phyloP scores from a whole-genome alignment of 345 rosid species.

The Toxicodendron radicans region DNA sequence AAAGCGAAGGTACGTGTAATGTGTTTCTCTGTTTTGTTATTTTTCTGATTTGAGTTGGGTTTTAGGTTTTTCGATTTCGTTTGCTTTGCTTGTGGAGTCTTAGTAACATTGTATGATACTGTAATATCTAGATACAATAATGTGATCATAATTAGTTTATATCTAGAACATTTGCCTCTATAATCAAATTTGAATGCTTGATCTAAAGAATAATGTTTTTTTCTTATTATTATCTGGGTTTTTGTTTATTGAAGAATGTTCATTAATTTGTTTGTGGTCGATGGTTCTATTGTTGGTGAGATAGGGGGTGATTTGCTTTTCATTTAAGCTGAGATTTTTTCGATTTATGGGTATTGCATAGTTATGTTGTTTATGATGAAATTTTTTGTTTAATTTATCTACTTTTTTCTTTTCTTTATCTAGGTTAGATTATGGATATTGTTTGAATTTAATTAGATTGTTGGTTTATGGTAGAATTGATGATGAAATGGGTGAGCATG shows the following conservation, averaged over 20 bases:
- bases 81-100: no score
- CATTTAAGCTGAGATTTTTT: not conserved
- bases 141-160: no score
- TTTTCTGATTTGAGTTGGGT: no score
- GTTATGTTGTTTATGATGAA: not conserved
- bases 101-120: no score
- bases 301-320: not conserved
- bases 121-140: no score
- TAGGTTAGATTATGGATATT: not conserved
- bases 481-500: not conserved
- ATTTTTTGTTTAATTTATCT: not conserved
- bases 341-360: not conserved
- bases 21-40: no score
- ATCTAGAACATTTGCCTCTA: no score
- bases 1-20: no score
- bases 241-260: not conserved
- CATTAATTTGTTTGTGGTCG: not conserved
- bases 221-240: not conserved
- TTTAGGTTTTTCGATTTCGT: no score
- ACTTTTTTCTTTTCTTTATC: not conserved
- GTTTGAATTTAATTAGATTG: not conserved
- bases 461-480: not conserved
- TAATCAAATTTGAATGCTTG: no score
- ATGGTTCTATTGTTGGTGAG: not conserved
- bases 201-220: no score